Evolutionary conservation across 176 grass and related monocot species (phyloP).

Genomic region (Phoenix roebelenii): DNA sequence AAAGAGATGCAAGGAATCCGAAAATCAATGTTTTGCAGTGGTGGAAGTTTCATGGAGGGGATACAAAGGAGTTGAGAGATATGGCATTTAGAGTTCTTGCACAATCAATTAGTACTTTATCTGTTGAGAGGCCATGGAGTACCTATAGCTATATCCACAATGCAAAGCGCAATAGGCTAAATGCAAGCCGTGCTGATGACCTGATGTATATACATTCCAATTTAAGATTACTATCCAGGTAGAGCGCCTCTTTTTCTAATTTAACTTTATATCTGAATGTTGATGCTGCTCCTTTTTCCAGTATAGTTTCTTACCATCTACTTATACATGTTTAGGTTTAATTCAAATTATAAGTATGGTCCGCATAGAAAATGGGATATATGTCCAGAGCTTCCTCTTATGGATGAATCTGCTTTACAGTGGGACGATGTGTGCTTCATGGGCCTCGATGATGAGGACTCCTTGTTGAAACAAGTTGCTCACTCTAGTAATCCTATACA

Average conservation of each 20-base stretch:
- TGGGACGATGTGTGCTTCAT: slow-evolving; percentile 23
- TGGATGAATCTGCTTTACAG: slow-evolving; percentile 19
- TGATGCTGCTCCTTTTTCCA: background rate
- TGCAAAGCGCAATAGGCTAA: slow-evolving; percentile 10
- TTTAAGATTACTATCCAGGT: slow-evolving; percentile 25
- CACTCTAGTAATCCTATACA: slow-evolving; percentile 16
- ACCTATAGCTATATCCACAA: slow-evolving; percentile 20
- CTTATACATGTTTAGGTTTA: slow-evolving; percentile 10
- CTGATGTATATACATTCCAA: slow-evolving; percentile 22
- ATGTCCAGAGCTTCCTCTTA: slow-evolving; percentile 14
- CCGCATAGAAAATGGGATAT: slow-evolving; percentile 22
- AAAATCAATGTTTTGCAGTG: slow-evolving; percentile 24
- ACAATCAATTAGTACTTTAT: slow-evolving; percentile 16
- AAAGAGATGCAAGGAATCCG: slow-evolving; percentile 26
- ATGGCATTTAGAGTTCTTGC: slow-evolving; percentile 22
- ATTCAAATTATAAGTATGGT: slow-evolving; percentile 21
- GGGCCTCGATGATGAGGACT: slow-evolving; percentile 20
- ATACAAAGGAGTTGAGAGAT: slow-evolving; percentile 29
- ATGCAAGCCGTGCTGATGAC: slow-evolving; percentile 4
- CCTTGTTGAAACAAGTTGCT: slow-evolving; percentile 21
- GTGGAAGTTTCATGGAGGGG: slow-evolving; percentile 29
- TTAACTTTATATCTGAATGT: background rate
- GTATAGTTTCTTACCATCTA: background rate
- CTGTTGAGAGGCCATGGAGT: slow-evolving; percentile 23
- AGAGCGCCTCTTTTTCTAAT: background rate